Evolutionary conservation across 495 filamentous ascomycete species (phyloP).

Genomic region (Hypoxylon rickii): DNA sequence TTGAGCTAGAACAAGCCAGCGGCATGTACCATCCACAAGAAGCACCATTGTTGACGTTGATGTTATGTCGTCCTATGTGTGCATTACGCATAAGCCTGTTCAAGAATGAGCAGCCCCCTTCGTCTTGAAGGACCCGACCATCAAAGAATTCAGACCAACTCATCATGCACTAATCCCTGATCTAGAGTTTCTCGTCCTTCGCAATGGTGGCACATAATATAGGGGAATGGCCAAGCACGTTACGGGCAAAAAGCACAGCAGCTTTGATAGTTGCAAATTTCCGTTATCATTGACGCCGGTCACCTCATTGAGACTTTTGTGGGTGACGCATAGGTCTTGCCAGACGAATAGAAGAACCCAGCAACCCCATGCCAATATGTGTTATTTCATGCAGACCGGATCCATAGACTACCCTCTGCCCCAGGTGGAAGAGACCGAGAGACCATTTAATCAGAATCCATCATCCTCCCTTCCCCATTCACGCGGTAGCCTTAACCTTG

Average conservation of each 20-base stretch:
- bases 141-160: too few relatives aligned
- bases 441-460: slow-evolving; percentile 27
- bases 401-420: slow-evolving; percentile 33
- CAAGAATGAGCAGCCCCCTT: too few relatives aligned
- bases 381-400: slow-evolving; percentile 52
- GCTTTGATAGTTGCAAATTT: slow-evolving; percentile 31
- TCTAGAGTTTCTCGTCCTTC: too few relatives aligned
- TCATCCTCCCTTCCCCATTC: slow-evolving; percentile 30
- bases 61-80: too few relatives aligned
- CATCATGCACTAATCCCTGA: too few relatives aligned
- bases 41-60: too few relatives aligned
- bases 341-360: slow-evolving; percentile 53
- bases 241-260: not conserved
- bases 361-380: slow-evolving; percentile 52
- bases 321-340: slow-evolving; percentile 59
- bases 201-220: too few relatives aligned
- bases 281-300: slow-evolving; percentile 52
- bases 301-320: slow-evolving; percentile 43
- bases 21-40: too few relatives aligned
- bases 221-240: too few relatives aligned
- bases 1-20: too few relatives aligned
- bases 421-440: slow-evolving; percentile 33
- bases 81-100: too few relatives aligned
- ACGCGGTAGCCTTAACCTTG: slow-evolving; percentile 66
- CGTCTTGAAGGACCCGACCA: too few relatives aligned